These are phyloP conservation scores for Lyophyllum atratum DNA, from an alignment of 768 basidiomycete species.

Conservation along the genomic window DNA sequence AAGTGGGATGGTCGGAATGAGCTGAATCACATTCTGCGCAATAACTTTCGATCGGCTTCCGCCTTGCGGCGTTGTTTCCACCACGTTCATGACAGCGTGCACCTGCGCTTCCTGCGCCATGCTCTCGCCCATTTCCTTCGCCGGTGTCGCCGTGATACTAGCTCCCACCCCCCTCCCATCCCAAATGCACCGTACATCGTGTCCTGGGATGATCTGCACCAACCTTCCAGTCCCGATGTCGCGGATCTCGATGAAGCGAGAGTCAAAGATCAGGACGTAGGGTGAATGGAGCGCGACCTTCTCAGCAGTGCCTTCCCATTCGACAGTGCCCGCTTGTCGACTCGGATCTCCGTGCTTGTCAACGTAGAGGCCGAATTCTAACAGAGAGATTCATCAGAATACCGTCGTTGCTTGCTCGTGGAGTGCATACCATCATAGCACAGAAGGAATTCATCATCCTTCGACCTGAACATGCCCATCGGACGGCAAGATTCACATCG, in stretches of 20 bases:
- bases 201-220: slow-evolving; percentile 83
- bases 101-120: slow-evolving; percentile 78
- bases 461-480: slow-evolving; percentile 92
- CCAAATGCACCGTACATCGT: slow-evolving; percentile 87
- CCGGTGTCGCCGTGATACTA: slow-evolving; percentile 68
- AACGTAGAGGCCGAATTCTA: slow-evolving; percentile 94
- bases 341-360: slow-evolving; percentile 92
- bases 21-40: slow-evolving; percentile 76
- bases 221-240: slow-evolving; percentile 82
- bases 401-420: not conserved
- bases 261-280: slow-evolving; percentile 87
- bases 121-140: slow-evolving; percentile 60
- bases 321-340: slow-evolving; percentile 72
- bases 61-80: slow-evolving; percentile 42
- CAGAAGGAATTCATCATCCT: slow-evolving; percentile 89
- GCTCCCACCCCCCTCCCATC: slow-evolving; percentile 70
- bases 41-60: slow-evolving; percentile 47
- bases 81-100: slow-evolving; percentile 82
- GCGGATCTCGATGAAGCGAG: slow-evolving; percentile 90
- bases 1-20: slow-evolving; percentile 75
- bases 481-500: slow-evolving; percentile 87
- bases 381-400: not conserved
- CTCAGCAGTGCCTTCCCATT: slow-evolving; percentile 95
- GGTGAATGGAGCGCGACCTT: slow-evolving; percentile 90
- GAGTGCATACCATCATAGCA: slow-evolving; percentile 83